A percentile compares a stretch with the other conserved stretches of the same genome.
phyloP scores from a whole-genome alignment of 495 filamentous ascomycete genomes.

The Coniosporium apollinis region DNA sequence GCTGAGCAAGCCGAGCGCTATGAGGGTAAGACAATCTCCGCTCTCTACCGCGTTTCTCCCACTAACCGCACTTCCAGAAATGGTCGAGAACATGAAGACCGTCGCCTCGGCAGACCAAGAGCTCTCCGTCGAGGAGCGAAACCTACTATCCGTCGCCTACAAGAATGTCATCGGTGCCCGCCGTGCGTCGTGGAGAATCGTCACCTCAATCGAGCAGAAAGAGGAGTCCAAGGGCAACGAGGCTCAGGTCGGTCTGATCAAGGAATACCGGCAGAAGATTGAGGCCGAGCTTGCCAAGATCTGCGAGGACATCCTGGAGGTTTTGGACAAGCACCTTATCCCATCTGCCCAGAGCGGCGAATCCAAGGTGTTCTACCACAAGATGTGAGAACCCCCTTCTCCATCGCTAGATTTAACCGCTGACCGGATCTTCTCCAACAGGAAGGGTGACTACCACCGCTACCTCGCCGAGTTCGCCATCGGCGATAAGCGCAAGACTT shows the following conservation, averaged over 20 bases:
- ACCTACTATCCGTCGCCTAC: conserved; percentile 96
- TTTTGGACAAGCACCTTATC: conserved; percentile 91
- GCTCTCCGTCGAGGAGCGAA: conserved; percentile 96
- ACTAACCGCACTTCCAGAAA: conserved; percentile 42
- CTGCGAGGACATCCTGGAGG: conserved; percentile 96
- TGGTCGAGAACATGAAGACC: conserved; percentile 99
- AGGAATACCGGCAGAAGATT: conserved; percentile 99
- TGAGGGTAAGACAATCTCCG: conserved; percentile 58
- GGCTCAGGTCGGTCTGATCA: conserved; percentile 81
- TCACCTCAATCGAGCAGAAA: conserved; percentile 99
- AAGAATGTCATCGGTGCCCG: conserved; percentile 99
- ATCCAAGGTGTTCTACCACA: conserved; percentile 99
- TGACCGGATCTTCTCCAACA: conserved; percentile 23
- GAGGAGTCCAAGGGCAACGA: conserved; percentile 99
- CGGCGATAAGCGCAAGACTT: conserved; percentile 96
- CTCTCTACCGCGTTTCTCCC: neutral
- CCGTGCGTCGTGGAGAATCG: conserved; percentile 98
- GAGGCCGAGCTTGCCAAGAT: conserved; percentile 97
- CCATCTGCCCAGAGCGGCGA: conserved; percentile 91
- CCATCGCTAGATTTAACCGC: too few species aligned
- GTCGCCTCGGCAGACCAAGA: conserved; percentile 95
- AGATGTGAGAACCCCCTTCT: conserved; percentile 53
- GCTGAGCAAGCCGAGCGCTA: conserved; percentile 99
- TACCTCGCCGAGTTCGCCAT: conserved; percentile 98
- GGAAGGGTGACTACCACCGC: conserved; percentile 99